Evolutionary conservation across 2,329 filamentous ascomycete species (phyloP).

Genomic region (Chaetomiaceae sp.): DNA sequence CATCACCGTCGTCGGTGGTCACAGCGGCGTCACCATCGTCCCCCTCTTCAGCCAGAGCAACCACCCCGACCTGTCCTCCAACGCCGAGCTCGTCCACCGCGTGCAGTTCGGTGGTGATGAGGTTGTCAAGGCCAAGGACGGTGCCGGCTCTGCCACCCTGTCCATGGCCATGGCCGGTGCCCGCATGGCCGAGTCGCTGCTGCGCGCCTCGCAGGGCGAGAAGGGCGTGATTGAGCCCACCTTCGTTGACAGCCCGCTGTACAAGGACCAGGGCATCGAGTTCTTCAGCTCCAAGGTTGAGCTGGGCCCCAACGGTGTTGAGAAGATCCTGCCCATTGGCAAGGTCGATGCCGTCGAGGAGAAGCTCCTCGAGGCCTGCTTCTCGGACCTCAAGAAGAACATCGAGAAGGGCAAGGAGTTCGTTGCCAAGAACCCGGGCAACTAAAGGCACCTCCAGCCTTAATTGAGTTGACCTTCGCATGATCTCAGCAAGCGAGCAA

Average conservation of each 20-base stretch:
- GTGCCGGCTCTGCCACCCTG: slow-evolving; percentile 91
- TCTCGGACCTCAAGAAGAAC: slow-evolving; percentile 86
- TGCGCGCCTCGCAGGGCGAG: slow-evolving; percentile 88
- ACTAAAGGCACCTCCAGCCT: slow-evolving; percentile 36
- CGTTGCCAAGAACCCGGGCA: slow-evolving; percentile 52
- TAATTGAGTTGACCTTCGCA: no score
- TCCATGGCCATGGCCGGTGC: slow-evolving; percentile 97
- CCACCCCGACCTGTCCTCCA: slow-evolving; percentile 75
- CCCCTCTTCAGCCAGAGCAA: slow-evolving; percentile 92
- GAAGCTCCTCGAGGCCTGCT: slow-evolving; percentile 78
- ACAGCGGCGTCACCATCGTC: slow-evolving; percentile 97
- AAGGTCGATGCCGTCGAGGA: slow-evolving; percentile 79
- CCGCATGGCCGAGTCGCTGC: slow-evolving; percentile 79
- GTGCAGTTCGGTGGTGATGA: slow-evolving; percentile 99
- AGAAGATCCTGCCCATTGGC: slow-evolving; percentile 87
- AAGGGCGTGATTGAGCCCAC: slow-evolving; percentile 94
- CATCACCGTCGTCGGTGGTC: slow-evolving; percentile 92
- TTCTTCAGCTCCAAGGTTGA: slow-evolving; percentile 96
- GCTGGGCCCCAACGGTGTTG: slow-evolving; percentile 91
- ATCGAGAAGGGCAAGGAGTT: slow-evolving; percentile 79
- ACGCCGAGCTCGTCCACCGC: slow-evolving; percentile 78
- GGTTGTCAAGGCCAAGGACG: slow-evolving; percentile 98
- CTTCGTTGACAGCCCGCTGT: slow-evolving; percentile 93
- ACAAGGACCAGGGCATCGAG: slow-evolving; percentile 95
- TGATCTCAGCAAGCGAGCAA: no score